phyloP scores from a whole-genome alignment of 331 rosid species.

The Telfairia occidentalis region DNA sequence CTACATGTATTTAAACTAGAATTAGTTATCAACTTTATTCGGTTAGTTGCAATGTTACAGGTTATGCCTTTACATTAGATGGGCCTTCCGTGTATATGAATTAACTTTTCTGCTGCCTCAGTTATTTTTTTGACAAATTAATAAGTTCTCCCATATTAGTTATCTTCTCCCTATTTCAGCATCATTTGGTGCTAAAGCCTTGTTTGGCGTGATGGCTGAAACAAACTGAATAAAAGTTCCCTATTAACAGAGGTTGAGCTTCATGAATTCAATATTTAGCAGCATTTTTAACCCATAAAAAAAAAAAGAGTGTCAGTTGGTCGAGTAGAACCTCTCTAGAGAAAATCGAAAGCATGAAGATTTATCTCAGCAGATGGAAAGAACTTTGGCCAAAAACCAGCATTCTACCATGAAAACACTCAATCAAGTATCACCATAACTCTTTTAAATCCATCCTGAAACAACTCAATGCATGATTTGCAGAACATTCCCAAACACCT shows the following conservation, averaged over 20 bases:
- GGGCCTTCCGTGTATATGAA: background rate
- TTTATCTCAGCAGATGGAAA: background rate
- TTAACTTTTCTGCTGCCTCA: background rate
- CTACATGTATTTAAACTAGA: background rate
- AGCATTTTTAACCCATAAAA: background rate
- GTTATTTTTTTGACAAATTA: background rate
- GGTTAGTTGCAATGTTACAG: background rate
- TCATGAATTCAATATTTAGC: background rate
- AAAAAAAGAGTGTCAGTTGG: background rate
- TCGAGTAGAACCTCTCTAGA: background rate
- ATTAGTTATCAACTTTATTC: background rate
- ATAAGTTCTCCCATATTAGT: background rate
- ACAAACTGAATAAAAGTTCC: background rate
- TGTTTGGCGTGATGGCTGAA: background rate
- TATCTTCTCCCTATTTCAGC: background rate
- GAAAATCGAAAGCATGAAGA: background rate
- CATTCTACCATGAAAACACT: background rate
- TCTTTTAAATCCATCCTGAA: background rate
- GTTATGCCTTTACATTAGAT: background rate
- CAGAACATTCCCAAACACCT: background rate
- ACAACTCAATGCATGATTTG: background rate
- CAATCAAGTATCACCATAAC: background rate
- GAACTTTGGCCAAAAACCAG: background rate
- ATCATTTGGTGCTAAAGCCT: background rate
- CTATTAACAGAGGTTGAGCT: background rate